A percentile compares a stretch with the other conserved stretches of the same genome.
Evolutionary conservation across 2,329 filamentous ascomycete species (phyloP).

Genomic region (Calonectria henricotiae): DNA sequence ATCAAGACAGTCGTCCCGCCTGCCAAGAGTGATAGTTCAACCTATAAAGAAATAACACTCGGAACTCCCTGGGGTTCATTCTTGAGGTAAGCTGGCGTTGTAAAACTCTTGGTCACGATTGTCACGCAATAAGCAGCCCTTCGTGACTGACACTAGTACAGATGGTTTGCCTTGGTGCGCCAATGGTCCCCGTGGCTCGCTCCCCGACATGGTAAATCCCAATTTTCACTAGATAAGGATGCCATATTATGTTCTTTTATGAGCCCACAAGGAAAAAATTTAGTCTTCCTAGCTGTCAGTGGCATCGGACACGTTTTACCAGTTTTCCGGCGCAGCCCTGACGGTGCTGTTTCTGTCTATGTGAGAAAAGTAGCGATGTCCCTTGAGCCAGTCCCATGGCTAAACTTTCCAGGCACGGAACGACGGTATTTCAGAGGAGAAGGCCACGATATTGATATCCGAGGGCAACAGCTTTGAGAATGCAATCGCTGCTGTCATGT

Average conservation of each 20-base stretch:
- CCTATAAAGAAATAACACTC: constrained; percentile 70
- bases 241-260: constrained; percentile 86
- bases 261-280: constrained; percentile 78
- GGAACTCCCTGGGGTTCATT: constrained; percentile 75
- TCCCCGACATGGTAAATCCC: constrained; percentile 83
- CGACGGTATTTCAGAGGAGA: constrained; percentile 73
- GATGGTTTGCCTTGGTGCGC: constrained; percentile 88
- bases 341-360: constrained; percentile 79
- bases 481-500: constrained; percentile 86
- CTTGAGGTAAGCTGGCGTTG: constrained; percentile 63
- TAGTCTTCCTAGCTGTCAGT: constrained; percentile 86
- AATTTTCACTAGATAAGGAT: constrained; percentile 82
- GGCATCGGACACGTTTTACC: constrained; percentile 81
- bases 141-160: constrained; percentile 49
- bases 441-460: constrained; percentile 78
- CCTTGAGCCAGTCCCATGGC: constrained; percentile 2
- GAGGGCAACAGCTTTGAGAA: constrained; percentile 82
- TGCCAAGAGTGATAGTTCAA: constrained; percentile 73
- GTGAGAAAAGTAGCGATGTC: constrained; percentile 61
- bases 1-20: constrained; percentile 72
- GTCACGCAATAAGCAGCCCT: background rate
- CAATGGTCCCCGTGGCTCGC: constrained; percentile 89
- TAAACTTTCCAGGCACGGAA: constrained; percentile 71
- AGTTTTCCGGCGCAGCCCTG: constrained; percentile 75
- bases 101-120: background rate